Evolutionary conservation across 2,329 filamentous ascomycete species (phyloP).

Genomic region (Fusarium nelsonii): DNA sequence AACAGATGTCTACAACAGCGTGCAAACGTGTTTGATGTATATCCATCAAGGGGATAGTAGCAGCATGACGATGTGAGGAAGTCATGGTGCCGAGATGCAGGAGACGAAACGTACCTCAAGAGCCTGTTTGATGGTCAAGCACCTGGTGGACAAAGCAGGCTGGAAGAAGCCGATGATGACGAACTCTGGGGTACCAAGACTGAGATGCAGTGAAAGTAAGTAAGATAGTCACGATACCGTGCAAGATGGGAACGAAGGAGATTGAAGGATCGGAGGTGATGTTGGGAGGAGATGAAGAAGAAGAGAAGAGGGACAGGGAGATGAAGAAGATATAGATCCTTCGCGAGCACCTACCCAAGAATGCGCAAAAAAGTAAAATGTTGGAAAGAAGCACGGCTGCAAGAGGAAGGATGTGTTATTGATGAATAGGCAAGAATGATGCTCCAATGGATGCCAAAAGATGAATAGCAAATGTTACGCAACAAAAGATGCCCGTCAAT

Average conservation of each 20-base stretch:
- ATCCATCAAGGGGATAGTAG: no score
- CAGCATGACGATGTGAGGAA: not conserved
- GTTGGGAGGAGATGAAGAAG: constrained; percentile 54
- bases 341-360: constrained; percentile 42
- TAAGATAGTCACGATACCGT: constrained; percentile 71
- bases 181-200: constrained; percentile 64
- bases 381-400: constrained; percentile 35
- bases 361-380: constrained; percentile 32
- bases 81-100: not conserved
- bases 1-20: not conserved
- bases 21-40: no score
- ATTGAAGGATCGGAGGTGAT: constrained; percentile 59
- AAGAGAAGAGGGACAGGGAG: constrained; percentile 14
- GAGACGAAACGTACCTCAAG: constrained; percentile 43
- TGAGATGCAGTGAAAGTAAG: constrained; percentile 69
- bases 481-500: constrained; percentile 20
- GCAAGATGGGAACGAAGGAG: constrained; percentile 63
- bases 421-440: constrained; percentile 43
- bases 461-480: constrained; percentile 14
- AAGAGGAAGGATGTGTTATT: constrained; percentile 29
- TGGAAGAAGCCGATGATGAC: constrained; percentile 51
- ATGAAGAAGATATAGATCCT: not conserved
- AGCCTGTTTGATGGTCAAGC: constrained; percentile 47
- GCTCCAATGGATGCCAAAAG: constrained; percentile 29
- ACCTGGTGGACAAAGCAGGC: constrained; percentile 49